Evolutionary conservation across 1,284 basidiomycete species (phyloP).

Genomic region (Taiwanofungus camphoratus): DNA sequence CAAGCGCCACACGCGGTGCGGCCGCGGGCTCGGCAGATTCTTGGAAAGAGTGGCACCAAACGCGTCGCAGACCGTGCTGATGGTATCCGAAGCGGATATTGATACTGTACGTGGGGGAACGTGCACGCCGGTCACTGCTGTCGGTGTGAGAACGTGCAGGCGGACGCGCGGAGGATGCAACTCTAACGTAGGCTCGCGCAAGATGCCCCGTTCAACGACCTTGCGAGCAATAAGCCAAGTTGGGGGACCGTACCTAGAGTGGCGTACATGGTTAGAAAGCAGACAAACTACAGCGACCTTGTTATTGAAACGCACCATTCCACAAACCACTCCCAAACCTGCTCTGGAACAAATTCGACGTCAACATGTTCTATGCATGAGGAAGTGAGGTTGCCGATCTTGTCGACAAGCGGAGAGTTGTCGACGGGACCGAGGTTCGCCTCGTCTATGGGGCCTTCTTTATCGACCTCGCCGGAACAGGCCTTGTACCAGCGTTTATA

Average conservation of each 20-base stretch:
- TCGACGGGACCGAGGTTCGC: slow-evolving; percentile 69
- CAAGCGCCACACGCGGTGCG: slow-evolving; percentile 62
- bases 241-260: slow-evolving; percentile 63
- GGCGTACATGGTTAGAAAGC: not conserved
- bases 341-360: slow-evolving; percentile 71
- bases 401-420: slow-evolving; percentile 59
- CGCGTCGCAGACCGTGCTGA: slow-evolving; percentile 15
- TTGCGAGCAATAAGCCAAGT: slow-evolving; percentile 53
- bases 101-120: slow-evolving; percentile 22
- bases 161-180: slow-evolving; percentile 71
- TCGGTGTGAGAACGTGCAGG: slow-evolving; percentile 41
- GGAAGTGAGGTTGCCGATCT: slow-evolving; percentile 42
- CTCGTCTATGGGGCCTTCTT: slow-evolving; percentile 56
- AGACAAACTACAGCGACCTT: not conserved
- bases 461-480: slow-evolving; percentile 59
- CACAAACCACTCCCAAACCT: slow-evolving; percentile 67
- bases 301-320: slow-evolving; percentile 21
- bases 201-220: slow-evolving; percentile 57
- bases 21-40: slow-evolving; percentile 18
- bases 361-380: slow-evolving; percentile 60
- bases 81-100: slow-evolving; percentile 47
- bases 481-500: slow-evolving; percentile 70
- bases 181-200: slow-evolving; percentile 61
- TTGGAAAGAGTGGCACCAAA: slow-evolving; percentile 26
- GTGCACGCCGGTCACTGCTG: slow-evolving; percentile 11